phyloP scores from a whole-genome alignment of 2,329 filamentous ascomycete species.

The Talaromyces sp. region DNA sequence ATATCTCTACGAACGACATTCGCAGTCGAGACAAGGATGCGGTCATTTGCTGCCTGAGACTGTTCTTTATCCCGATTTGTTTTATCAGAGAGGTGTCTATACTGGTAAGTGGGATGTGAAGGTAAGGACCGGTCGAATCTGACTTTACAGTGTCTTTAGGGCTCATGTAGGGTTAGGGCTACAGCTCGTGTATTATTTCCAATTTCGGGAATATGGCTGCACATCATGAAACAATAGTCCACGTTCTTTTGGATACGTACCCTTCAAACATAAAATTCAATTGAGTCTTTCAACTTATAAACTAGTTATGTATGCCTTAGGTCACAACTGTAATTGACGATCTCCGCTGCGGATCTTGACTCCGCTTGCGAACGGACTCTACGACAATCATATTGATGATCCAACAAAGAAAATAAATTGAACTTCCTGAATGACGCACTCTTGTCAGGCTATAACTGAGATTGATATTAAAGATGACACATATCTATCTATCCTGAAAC shows the following conservation, averaged over 20 bases:
- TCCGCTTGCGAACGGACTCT: not conserved
- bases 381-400: not conserved
- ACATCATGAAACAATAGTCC: not conserved
- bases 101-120: no score
- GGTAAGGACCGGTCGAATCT: no score
- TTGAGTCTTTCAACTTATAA: not conserved
- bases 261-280: not conserved
- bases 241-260: not conserved
- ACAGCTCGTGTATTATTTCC: not conserved
- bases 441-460: not conserved
- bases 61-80: not conserved
- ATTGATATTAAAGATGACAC: not conserved
- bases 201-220: not conserved
- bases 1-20: not conserved
- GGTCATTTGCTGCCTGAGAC: not conserved
- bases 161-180: not conserved
- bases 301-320: not conserved
- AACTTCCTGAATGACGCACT: not conserved
- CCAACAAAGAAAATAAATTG: not conserved
- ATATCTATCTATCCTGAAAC: not conserved
- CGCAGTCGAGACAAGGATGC: not conserved
- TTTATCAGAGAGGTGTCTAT: no score
- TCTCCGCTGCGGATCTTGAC: not conserved
- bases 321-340: not conserved
- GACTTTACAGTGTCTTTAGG: not conserved